Base-by-base conservation (phyloP, 1,284 basidiomycete genomes). In the Sporisorium sorghi region DNA sequence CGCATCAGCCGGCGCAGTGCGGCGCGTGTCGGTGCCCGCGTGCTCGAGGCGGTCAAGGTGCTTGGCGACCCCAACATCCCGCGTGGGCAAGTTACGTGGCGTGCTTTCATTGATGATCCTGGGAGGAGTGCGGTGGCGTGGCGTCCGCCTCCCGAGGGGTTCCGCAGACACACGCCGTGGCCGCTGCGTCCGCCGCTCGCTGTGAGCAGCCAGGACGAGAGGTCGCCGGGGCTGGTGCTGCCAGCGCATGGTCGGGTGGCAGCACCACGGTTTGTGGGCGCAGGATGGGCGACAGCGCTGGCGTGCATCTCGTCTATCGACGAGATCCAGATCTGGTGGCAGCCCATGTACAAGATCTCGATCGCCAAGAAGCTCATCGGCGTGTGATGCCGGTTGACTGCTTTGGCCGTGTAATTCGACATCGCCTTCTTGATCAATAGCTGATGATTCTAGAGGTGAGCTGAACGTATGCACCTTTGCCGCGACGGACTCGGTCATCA, bases 291-390 rank as follows among this genome's bases (percentile, higher is more conserved):
- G 5, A 68, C 64, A 1, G 68, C 72, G 12, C 57, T 74, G 37
- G 73, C 73, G 3, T 66, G 68, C 37, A 54, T 76, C 35, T 64
- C 62, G 15, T 68, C 56, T 19, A 48, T 66, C 24, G 75, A 79
- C 47, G 75, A 79, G 55, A 64, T 79, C 15, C 66, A 70, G 60
- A 63, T 79, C n/a, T 77, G 76, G 69, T 79, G 77, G 77, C 60
- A 77, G 49, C 63, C 71, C 35, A 73, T 79, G 75, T 63, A 66
- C 44, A 76, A 73, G 57, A 63, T 77, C 24, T 69, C 74, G 48
- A 49, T 75, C 19, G 73, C 69, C 5, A 74, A 75, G 53, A 71
- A 62, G 58, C 60, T 79, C 12, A 61, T 68, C 17, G 71, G 65
- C 7, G 54, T 72, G 19, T 76, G 43, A 67, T 21, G 28, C 5